Percentiles rank a stretch among this genome's conserved stretches.
Conservation (phyloP, 768 basidiomycete species). For the Auricularia cornea region DNA sequence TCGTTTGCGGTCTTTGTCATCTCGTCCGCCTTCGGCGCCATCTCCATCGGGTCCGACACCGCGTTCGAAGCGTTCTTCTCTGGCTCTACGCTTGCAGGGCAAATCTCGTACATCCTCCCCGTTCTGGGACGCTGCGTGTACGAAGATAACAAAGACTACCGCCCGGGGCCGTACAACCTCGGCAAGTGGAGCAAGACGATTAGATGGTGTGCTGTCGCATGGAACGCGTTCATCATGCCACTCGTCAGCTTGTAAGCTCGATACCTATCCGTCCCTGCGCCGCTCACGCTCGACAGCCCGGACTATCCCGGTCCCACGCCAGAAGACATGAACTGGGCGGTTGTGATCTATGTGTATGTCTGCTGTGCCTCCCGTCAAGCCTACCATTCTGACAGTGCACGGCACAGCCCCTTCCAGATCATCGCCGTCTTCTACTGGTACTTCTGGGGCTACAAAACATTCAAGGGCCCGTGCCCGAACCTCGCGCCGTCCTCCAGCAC, state of each 20-base stretch:
- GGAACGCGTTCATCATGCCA: conserved; percentile 1
- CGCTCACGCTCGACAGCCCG: too few species aligned
- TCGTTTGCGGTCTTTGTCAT: neutral
- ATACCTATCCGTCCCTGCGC: too few species aligned
- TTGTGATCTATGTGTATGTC: neutral
- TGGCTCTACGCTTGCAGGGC: neutral
- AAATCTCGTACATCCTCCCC: neutral
- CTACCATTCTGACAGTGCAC: neutral
- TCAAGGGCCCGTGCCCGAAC: conserved; percentile 1
- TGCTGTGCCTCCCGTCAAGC: neutral
- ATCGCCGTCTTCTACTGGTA: neutral
- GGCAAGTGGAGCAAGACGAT: neutral
- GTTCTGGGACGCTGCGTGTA: neutral
- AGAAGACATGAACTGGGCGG: neutral
- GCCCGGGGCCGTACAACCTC: neutral
- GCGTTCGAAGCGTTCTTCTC: conserved; percentile 1
- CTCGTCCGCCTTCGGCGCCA: neutral
- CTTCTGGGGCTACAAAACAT: neutral
- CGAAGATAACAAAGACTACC: neutral
- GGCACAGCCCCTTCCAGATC: neutral
- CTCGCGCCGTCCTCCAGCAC: neutral
- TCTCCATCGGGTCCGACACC: neutral
- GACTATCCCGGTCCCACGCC: neutral
- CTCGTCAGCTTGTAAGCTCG: neutral
- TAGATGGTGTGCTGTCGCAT: neutral